These are phyloP conservation scores for Mrakiaceae sp. DNA, from an alignment of 1,284 basidiomycete genomes.

Conservation along the genomic window DNA sequence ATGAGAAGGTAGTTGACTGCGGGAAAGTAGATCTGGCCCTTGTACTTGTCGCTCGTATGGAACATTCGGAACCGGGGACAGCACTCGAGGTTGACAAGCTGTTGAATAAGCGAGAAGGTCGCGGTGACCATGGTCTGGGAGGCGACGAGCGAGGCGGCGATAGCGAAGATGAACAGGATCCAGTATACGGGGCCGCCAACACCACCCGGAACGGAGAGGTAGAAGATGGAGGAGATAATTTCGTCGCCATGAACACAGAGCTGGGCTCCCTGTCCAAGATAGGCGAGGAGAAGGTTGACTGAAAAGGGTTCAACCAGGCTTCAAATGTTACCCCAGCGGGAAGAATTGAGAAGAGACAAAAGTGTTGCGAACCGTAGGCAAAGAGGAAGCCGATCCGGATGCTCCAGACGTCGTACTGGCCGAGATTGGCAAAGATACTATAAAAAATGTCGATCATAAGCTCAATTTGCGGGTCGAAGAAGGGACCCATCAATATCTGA, in stretches of 20 bases:
- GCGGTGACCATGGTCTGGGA: slow-evolving; percentile 55
- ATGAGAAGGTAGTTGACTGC: slow-evolving; percentile 33
- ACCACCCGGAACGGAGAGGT: slow-evolving; percentile 44
- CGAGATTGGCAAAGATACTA: too few species aligned
- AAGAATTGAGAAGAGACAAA: too few species aligned
- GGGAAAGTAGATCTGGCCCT: slow-evolving; percentile 39
- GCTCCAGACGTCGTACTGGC: not conserved
- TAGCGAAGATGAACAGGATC: too few species aligned
- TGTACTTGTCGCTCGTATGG: slow-evolving; percentile 47
- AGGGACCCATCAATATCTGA: not conserved
- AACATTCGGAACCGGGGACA: slow-evolving; percentile 47
- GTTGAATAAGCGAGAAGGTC: slow-evolving; percentile 52
- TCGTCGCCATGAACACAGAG: slow-evolving; percentile 28
- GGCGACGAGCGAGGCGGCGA: not conserved
- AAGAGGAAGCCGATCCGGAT: slow-evolving; percentile 42
- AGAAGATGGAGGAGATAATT: slow-evolving; percentile 49
- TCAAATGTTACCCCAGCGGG: too few species aligned
- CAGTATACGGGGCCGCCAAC: too few species aligned
- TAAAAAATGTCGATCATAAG: too few species aligned
- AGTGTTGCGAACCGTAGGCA: slow-evolving; percentile 23
- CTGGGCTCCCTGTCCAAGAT: slow-evolving; percentile 56
- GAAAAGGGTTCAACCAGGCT: too few species aligned
- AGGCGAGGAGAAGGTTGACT: slow-evolving; percentile 54
- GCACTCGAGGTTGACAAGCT: slow-evolving; percentile 49
- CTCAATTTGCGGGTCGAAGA: slow-evolving; percentile 29